Percentiles rank a stretch among this genome's conserved stretches.
Evolutionary conservation across 139 green algal genomes (phyloP).

Genomic region (Chlamydomonas applanata): DNA sequence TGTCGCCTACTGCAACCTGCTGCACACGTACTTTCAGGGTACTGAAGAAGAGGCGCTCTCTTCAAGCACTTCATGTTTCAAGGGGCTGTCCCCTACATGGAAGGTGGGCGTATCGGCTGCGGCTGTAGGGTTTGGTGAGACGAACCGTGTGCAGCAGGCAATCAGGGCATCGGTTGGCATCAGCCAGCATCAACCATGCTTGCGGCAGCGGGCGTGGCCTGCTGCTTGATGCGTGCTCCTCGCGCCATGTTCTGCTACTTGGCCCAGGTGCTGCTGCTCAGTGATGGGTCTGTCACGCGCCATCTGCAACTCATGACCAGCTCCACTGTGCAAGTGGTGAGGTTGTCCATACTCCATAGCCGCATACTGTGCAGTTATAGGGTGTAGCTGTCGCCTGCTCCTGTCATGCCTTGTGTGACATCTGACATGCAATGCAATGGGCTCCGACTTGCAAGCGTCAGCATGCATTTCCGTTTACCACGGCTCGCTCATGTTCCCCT

Average conservation of each 20-base stretch:
- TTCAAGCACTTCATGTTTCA: not conserved
- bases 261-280: slow-evolving; percentile 79
- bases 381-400: too few species aligned
- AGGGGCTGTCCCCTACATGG: slow-evolving; percentile 22
- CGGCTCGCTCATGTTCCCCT: too few species aligned
- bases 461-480: too few species aligned
- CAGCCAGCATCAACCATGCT: not conserved
- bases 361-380: too few species aligned
- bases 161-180: not conserved
- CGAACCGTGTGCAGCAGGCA: not conserved
- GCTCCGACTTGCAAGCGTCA: too few species aligned
- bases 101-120: slow-evolving; percentile 15
- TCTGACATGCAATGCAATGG: too few species aligned
- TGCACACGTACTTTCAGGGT: slow-evolving; percentile 16
- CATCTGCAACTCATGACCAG: slow-evolving; percentile 90
- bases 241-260: not conserved
- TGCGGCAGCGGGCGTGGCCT: too few species aligned
- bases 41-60: slow-evolving; percentile 7
- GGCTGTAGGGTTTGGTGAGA: not conserved
- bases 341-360: not conserved
- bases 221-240: too few species aligned
- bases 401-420: too few species aligned
- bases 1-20: too few species aligned
- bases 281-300: slow-evolving; percentile 94
- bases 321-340: slow-evolving; percentile 43